Percentiles rank a stretch among this genome's conserved stretches.
Evolutionary conservation across 495 filamentous ascomycete genomes (phyloP).

Genomic region (Gamarada debralockiae): DNA sequence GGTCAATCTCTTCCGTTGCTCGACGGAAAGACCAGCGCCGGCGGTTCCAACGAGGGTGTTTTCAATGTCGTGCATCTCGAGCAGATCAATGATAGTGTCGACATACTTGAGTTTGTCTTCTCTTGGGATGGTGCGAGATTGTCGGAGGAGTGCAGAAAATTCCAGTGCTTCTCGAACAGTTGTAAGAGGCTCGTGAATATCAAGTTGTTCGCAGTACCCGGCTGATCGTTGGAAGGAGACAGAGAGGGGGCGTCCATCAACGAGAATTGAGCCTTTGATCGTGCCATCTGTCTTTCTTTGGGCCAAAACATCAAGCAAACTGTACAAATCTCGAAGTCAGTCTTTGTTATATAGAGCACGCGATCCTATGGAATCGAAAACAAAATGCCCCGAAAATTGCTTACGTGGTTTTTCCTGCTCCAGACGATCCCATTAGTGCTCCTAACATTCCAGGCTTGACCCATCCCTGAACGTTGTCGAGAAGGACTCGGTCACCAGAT

Average conservation of each 20-base stretch:
- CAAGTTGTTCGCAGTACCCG: conserved; percentile 41
- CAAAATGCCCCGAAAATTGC: no score
- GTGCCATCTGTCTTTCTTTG: conserved; percentile 47
- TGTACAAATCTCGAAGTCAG: no score
- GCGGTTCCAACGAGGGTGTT: conserved; percentile 79
- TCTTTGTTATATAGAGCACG: no score
- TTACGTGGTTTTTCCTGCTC: conserved; percentile 58
- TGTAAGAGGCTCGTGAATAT: conserved; percentile 42
- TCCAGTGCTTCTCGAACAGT: conserved; percentile 85
- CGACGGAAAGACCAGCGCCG: conserved; percentile 86
- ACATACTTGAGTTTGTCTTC: conserved; percentile 83
- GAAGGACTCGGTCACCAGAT: conserved; percentile 57
- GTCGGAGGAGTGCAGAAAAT: conserved; percentile 80
- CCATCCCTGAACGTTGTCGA: conserved; percentile 70
- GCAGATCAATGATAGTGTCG: conserved; percentile 81
- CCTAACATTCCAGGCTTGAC: conserved; percentile 79
- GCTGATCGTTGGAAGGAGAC: conserved; percentile 42
- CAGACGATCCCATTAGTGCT: conserved; percentile 67
- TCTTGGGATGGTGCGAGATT: conserved; percentile 64
- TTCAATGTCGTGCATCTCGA: conserved; percentile 87
- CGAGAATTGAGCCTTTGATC: conserved; percentile 42
- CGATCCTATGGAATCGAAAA: no score
- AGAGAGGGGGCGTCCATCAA: conserved; percentile 42
- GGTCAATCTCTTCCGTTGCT: conserved; percentile 83
- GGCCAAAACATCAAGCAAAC: conserved; percentile 34